Evolutionary conservation across 352 stramenopile genomes (phyloP).

Genomic region (Phytophthora citricola): DNA sequence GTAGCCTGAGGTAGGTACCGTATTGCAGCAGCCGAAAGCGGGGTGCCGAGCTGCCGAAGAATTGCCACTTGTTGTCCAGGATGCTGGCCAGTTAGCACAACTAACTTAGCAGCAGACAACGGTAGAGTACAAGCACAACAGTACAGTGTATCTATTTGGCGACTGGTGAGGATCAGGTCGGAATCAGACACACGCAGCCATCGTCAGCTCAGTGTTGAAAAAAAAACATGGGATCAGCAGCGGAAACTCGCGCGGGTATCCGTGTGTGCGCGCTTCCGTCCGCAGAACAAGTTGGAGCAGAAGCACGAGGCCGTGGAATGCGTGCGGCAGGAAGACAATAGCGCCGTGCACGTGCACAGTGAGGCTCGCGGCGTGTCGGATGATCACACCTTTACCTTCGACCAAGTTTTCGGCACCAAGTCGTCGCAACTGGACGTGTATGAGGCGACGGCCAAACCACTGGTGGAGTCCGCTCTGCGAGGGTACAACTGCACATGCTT

Average conservation of each 20-base stretch:
- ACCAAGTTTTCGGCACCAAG: slow-evolving; percentile 65
- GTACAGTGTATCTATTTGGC: background rate
- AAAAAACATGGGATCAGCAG: slow-evolving; percentile 24
- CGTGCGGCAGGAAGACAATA: slow-evolving; percentile 57
- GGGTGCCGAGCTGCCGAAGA: too few species aligned
- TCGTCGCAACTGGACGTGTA: slow-evolving; percentile 76
- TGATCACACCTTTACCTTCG: slow-evolving; percentile 75
- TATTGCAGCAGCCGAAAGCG: too few species aligned
- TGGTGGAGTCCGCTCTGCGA: slow-evolving; percentile 62
- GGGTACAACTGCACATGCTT: slow-evolving; percentile 94
- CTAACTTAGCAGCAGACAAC: too few species aligned
- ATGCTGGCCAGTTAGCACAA: too few species aligned
- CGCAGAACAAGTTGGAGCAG: slow-evolving; percentile 80
- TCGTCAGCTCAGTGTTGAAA: slow-evolving; percentile 5
- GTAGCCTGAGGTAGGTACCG: too few species aligned
- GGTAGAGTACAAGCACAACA: too few species aligned
- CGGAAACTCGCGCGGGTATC: slow-evolving; percentile 51
- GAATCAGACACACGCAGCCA: slow-evolving; percentile 23
- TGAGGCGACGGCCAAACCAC: slow-evolving; percentile 62
- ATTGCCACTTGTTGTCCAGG: too few species aligned
- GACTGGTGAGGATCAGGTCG: slow-evolving; percentile 14
- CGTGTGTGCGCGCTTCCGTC: slow-evolving; percentile 76
- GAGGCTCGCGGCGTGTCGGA: slow-evolving; percentile 35
- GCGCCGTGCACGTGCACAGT: slow-evolving; percentile 48
- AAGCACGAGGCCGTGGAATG: slow-evolving; percentile 72